phyloP scores from a whole-genome alignment of 768 basidiomycete species.

The Sporobolomyces roseus region DNA sequence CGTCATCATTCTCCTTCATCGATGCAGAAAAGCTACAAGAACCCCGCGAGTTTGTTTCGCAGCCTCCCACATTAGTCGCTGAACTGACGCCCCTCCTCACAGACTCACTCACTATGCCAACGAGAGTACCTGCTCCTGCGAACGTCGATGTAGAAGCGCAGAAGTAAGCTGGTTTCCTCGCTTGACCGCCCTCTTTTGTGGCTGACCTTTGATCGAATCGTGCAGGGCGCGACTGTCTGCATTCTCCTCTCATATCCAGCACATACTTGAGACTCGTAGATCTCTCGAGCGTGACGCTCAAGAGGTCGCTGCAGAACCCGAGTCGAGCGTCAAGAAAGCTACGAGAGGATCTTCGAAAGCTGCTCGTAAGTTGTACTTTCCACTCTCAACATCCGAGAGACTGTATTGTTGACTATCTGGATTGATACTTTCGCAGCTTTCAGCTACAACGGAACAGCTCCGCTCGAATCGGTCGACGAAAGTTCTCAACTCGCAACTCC shows the following conservation, averaged over 20 bases:
- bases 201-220: too few species aligned
- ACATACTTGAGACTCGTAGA: slow-evolving; percentile 13
- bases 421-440: too few species aligned
- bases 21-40: neutral
- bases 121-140: neutral
- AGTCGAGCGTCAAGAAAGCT: neutral
- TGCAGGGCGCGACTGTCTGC: slow-evolving; percentile 22
- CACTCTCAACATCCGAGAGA: too few species aligned
- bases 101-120: slow-evolving; percentile 2
- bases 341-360: neutral
- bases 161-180: neutral
- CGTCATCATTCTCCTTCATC: slow-evolving; percentile 10
- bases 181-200: neutral
- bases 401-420: too few species aligned
- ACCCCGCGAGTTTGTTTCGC: neutral
- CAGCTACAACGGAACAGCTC: too few species aligned
- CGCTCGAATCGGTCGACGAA: neutral
- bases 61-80: neutral
- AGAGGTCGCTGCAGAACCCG: too few species aligned
- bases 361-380: too few species aligned
- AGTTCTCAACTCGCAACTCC: too few species aligned
- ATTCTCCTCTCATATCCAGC: slow-evolving; percentile 13
- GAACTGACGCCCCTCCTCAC: too few species aligned
- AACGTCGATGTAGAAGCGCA: neutral
- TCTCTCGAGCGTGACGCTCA: too few species aligned